A percentile compares a stretch with the other conserved stretches of the same genome.
phyloP scores from a whole-genome alignment of 108 stramenopile species.

The Pseudonitzschia multistriata region DNA sequence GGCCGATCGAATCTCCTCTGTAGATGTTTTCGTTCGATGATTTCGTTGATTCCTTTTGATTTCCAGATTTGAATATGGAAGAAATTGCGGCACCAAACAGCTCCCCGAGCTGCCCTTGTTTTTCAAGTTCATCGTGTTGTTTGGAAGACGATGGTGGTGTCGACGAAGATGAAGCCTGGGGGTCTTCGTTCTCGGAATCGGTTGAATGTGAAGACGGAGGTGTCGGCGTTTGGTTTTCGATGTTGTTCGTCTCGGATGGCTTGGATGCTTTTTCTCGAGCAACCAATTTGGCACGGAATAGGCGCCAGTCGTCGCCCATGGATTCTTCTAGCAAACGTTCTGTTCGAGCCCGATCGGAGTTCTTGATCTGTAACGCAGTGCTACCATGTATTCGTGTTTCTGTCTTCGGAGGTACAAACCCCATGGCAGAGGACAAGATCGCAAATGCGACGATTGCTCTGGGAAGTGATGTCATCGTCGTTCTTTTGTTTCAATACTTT shows the following conservation, averaged over 20 bases:
- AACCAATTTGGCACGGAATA: conserved; percentile 82
- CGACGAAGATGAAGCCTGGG: background rate
- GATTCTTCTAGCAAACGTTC: conserved; percentile 74
- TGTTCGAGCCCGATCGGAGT: conserved; percentile 76
- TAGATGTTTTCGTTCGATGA: conserved; percentile 42
- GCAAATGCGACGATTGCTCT: background rate
- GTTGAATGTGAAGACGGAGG: background rate
- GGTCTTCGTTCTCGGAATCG: background rate
- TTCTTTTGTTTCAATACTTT: background rate
- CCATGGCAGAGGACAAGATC: background rate
- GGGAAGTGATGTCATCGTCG: background rate
- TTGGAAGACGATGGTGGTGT: conserved; percentile 1
- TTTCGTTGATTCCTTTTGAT: conserved; percentile 5
- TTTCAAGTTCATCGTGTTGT: conserved; percentile 23
- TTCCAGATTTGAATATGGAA: conserved; percentile 54
- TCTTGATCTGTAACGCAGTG: conserved; percentile 30
- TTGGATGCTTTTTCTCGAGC: conserved; percentile 59
- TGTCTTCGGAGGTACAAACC: conserved; percentile 6
- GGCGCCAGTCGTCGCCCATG: conserved; percentile 85
- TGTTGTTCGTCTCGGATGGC: conserved; percentile 2
- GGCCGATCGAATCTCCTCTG: conserved; percentile 60
- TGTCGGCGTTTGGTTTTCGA: conserved; percentile 8
- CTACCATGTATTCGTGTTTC: background rate
- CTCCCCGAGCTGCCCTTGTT: conserved; percentile 60
- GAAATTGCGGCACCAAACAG: conserved; percentile 73